Percentiles rank a stretch among this genome's conserved stretches.
Evolutionary conservation across 345 rosid genomes (phyloP).

Genomic region (Eutrema yunnanense): DNA sequence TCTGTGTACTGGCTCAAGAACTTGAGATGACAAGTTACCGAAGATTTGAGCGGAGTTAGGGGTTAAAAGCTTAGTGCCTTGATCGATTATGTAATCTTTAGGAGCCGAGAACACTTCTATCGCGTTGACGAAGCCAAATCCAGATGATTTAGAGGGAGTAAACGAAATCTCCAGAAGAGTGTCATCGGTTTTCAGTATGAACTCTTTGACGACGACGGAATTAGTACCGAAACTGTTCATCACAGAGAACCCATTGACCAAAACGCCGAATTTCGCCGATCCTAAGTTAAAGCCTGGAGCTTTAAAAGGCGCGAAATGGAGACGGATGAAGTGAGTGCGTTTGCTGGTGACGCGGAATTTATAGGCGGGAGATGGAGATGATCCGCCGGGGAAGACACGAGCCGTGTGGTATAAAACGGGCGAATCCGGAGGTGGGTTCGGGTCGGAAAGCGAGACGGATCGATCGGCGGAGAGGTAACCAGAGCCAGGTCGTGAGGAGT

Average conservation of each 20-base stretch:
- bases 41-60: slow-evolving; percentile 39
- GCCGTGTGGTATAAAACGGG: slow-evolving; percentile 53
- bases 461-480: slow-evolving; percentile 34
- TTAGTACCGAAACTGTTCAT: slow-evolving; percentile 40
- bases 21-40: slow-evolving; percentile 49
- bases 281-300: slow-evolving; percentile 40
- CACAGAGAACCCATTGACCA: slow-evolving; percentile 44
- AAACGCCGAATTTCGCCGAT: slow-evolving; percentile 52
- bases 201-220: slow-evolving; percentile 43
- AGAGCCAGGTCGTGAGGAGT: slow-evolving; percentile 39
- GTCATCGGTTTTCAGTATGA: slow-evolving; percentile 34
- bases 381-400: slow-evolving; percentile 20
- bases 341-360: slow-evolving; percentile 42
- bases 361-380: slow-evolving; percentile 24
- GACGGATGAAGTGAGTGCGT: slow-evolving; percentile 75
- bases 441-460: slow-evolving; percentile 44
- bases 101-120: slow-evolving; percentile 84
- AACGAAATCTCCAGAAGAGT: slow-evolving; percentile 45
- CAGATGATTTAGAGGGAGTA: slow-evolving; percentile 33
- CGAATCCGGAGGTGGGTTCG: slow-evolving; percentile 51
- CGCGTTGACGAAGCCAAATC: slow-evolving; percentile 67
- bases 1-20: slow-evolving; percentile 73
- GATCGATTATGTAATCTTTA: slow-evolving; percentile 48
- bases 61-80: slow-evolving; percentile 53
- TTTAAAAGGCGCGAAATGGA: slow-evolving; percentile 82